Base-by-base conservation (phyloP, 2,329 filamentous ascomycete species). In the Pseudopyrenochaeta lycopersici region DNA sequence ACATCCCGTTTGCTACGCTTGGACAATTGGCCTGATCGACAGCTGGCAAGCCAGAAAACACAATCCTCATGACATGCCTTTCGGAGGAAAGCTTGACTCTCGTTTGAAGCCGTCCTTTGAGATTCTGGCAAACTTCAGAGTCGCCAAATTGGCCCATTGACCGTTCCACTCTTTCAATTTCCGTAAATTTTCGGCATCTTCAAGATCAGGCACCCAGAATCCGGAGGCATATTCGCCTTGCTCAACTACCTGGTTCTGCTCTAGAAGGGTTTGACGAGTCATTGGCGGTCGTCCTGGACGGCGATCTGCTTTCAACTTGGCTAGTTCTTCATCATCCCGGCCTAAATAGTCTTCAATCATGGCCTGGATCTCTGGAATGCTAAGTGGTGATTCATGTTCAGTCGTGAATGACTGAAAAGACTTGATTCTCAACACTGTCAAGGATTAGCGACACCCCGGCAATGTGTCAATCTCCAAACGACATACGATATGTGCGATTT, bases 191-290 rank as follows among this genome's bases (percentile, higher is more conserved):
- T 88, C 84, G 35, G 83, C 80, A 36, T 87, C 83, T 49, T 86
- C 84, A 48, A 97, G 79, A 71, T 97, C 90, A 0, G 94, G 93
- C 35, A 96, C 76, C 91, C 90, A 90, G 70, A 97, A 96, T 0
- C 95, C 95, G 47, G 87, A 87, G 59, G 88, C 84, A 62, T 90
- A 91, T 79, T 99, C 95, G 64, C 89, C 89, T 69, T 89, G 82
- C 60, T 97, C 89, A 1, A 79, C 79, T 12, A 85, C 82, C 49
- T 90, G 88, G 60, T 87, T 89, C 67, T 91, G 83, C 73, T 87
- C 88, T 33, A 98, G 80, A 17, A 91, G 79, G 62, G 93, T 90
- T 74, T 97, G 92, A 55, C 86, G 88, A 18, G 87, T 86, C 68
- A 84, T 90, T 15, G 92, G 83, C 7, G 94, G 92, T 46, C 94